A percentile compares a stretch with the other conserved stretches of the same genome.
These are phyloP conservation scores for Cyphellophora europaea DNA, from an alignment of 2,329 filamentous ascomycete species.

Conservation along the genomic window DNA sequence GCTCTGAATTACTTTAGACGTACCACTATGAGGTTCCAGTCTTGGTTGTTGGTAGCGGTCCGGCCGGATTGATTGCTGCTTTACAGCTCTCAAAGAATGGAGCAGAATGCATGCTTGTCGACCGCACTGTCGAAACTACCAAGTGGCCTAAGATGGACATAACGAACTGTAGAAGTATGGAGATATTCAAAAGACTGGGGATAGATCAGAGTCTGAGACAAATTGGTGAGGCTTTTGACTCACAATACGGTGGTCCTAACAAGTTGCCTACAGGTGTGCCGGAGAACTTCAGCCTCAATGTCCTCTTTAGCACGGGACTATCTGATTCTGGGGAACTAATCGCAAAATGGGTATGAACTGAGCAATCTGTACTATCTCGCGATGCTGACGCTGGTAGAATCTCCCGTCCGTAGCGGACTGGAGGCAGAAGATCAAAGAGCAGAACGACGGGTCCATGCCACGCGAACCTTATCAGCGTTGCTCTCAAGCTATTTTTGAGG, in stretches of 20 bases:
- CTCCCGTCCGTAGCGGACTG: slow-evolving; percentile 10
- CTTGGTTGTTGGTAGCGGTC: slow-evolving; percentile 20
- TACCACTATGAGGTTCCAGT: slow-evolving; percentile 14
- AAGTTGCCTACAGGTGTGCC: slow-evolving; percentile 5
- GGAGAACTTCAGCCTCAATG: slow-evolving; percentile 9
- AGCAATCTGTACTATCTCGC: neutral
- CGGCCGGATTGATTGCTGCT: slow-evolving; percentile 20
- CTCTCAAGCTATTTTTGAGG: slow-evolving; percentile 26
- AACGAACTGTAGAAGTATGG: slow-evolving; percentile 28
- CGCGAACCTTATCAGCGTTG: slow-evolving; percentile 24
- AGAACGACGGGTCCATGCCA: slow-evolving; percentile 26
- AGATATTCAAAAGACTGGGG: slow-evolving; percentile 19
- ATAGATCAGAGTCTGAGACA: slow-evolving; percentile 6
- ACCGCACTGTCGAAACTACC: slow-evolving; percentile 21
- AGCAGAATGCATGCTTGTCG: slow-evolving; percentile 18
- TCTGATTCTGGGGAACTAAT: slow-evolving; percentile 6
- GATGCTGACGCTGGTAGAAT: too few relatives aligned
- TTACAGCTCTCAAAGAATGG: slow-evolving; percentile 15
- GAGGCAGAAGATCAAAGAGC: slow-evolving; percentile 14
- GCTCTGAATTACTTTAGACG: too few relatives aligned
- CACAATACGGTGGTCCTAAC: too few relatives aligned
- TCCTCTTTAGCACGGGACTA: slow-evolving; percentile 7
- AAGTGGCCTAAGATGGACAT: slow-evolving; percentile 32
- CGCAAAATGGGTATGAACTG: slow-evolving; percentile 8
- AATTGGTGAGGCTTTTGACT: slow-evolving; percentile 5